Evolutionary conservation across 2,329 filamentous ascomycete species (phyloP).

Genomic region (Claviceps sp.): DNA sequence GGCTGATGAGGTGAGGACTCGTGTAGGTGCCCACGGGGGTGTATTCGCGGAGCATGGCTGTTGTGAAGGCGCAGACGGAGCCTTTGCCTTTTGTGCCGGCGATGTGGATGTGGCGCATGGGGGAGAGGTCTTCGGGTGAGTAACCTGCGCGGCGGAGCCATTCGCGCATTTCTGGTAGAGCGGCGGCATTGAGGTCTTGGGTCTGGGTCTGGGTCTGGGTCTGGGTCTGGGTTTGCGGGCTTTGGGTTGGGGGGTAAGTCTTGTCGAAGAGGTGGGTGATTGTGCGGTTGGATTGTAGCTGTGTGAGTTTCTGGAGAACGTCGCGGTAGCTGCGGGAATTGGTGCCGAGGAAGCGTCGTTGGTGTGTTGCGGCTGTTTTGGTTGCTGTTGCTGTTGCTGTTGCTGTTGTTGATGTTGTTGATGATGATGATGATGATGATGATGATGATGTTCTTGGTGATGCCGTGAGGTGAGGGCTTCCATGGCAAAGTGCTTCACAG

Average conservation of each 20-base stretch:
- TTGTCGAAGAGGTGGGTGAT: constrained; percentile 37
- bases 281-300: constrained; percentile 66
- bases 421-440: too few species aligned
- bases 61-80: constrained; percentile 72
- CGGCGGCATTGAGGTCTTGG: constrained; percentile 49
- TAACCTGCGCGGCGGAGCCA: constrained; percentile 70
- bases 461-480: not conserved
- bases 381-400: not conserved
- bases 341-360: constrained; percentile 1
- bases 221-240: not conserved
- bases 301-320: constrained; percentile 61
- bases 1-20: constrained; percentile 71
- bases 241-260: constrained; percentile 2
- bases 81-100: constrained; percentile 94
- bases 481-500: not conserved
- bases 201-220: constrained; percentile 31
- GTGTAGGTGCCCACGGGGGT: constrained; percentile 61
- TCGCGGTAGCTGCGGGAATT: constrained; percentile 37
- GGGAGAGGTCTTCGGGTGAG: constrained; percentile 31
- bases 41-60: constrained; percentile 52
- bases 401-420: not conserved
- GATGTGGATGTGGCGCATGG: constrained; percentile 56
- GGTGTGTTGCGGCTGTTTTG: not conserved
- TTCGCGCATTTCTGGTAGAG: constrained; percentile 69
- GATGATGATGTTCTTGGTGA: not conserved